Percentiles rank a stretch among this genome's conserved stretches.
Conservation (phyloP, 169 alveolate genomes). For the Eimeria necatrix region DNA sequence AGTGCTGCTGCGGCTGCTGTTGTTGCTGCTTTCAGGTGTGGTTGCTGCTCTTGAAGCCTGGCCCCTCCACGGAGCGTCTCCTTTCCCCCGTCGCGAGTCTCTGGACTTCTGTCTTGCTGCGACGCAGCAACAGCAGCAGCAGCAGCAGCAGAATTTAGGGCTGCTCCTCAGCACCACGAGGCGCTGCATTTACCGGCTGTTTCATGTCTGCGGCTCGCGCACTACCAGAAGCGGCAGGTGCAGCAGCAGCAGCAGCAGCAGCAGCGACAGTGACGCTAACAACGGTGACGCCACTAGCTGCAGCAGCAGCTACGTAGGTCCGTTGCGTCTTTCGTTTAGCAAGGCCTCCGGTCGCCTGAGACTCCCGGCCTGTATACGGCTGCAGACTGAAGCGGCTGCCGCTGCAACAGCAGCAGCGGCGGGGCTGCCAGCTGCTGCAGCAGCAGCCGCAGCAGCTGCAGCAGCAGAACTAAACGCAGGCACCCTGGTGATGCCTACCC, state of each 20-base stretch:
- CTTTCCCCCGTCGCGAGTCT: background rate
- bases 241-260: slow-evolving; percentile 21
- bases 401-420: background rate
- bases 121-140: slow-evolving; percentile 39
- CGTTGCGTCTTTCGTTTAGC: background rate
- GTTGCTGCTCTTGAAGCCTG: background rate
- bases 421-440: background rate
- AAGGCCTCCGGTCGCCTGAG: background rate
- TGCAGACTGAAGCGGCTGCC: background rate
- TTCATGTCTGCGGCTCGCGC: slow-evolving; percentile 20
- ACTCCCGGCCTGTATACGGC: background rate
- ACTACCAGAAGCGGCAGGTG: background rate
- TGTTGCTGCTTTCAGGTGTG: background rate
- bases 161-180: slow-evolving; percentile 26
- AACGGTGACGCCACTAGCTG: background rate
- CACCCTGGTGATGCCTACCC: background rate
- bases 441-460: slow-evolving; percentile 47
- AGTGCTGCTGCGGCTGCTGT: background rate
- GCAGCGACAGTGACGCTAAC: background rate
- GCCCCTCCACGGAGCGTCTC: background rate
- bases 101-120: background rate
- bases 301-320: background rate
- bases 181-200: slow-evolving; percentile 6
- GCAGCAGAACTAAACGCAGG: slow-evolving; percentile 16
- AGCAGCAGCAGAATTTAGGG: slow-evolving; percentile 11